Evolutionary conservation across 2,329 filamentous ascomycete genomes (phyloP).

Genomic region (Epichloe festucae): DNA sequence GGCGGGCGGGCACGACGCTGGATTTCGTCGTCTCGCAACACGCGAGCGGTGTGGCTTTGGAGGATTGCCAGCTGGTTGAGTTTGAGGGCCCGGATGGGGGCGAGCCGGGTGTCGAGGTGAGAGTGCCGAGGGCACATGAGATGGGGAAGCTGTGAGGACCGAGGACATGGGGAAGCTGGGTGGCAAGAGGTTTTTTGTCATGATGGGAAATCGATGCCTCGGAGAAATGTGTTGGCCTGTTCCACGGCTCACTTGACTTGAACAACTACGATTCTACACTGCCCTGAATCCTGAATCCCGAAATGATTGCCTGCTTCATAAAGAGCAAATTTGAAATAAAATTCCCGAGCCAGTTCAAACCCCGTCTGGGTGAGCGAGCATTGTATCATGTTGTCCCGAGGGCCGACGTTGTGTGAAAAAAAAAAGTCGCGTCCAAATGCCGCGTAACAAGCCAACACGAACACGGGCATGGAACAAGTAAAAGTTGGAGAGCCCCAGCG

Average conservation of each 20-base stretch:
- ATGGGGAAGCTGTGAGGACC: conserved; percentile 7
- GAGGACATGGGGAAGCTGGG: too few species aligned
- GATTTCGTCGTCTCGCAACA: conserved; percentile 88
- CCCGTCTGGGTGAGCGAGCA: neutral
- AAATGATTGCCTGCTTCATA: neutral
- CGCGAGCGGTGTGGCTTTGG: conserved; percentile 64
- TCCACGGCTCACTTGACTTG: too few species aligned
- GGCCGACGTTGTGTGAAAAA: too few species aligned
- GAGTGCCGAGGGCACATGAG: conserved; percentile 13
- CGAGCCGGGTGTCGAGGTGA: conserved; percentile 28
- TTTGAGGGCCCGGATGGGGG: conserved; percentile 19
- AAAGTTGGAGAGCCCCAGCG: too few species aligned
- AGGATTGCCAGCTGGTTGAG: conserved; percentile 78
- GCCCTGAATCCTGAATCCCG: too few species aligned
- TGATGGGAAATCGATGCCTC: too few species aligned
- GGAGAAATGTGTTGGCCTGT: too few species aligned
- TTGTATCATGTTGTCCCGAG: too few species aligned
- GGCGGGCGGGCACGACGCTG: conserved; percentile 41
- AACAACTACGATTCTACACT: too few species aligned
- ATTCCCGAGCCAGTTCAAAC: too few species aligned
- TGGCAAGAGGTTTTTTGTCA: too few species aligned
- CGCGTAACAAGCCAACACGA: neutral
- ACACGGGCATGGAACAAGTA: neutral
- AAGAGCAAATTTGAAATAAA: neutral
- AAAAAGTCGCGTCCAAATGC: neutral